Base-by-base conservation (phyloP, 352 stramenopile genomes). In the Phytopythium delawarense region DNA sequence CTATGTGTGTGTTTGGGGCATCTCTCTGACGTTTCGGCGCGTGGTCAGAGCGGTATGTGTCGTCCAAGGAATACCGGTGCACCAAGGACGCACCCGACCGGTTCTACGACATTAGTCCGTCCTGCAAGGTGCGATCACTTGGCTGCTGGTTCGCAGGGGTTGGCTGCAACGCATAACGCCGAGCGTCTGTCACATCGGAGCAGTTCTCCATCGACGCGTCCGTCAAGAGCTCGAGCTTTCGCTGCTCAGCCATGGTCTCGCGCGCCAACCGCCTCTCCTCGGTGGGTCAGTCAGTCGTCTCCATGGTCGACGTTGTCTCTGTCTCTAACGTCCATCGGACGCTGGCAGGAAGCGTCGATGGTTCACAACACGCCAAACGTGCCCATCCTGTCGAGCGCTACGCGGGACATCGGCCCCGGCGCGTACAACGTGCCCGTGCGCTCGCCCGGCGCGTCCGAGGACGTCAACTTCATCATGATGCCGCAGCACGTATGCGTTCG, bases 91-190 rank as follows among this genome's bases (percentile, higher is more conserved):
- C 71, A 5, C 79, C 78, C 11, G 79, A 89, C 32, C 79, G 79
- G 12, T 91, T 89, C 63, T 91, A 91, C 67, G 79, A 89, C 63
- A 79, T 89, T 52, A 91, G 78, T 55, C 65, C 79, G 28, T 87
- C 78, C 0, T 88, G 74, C 70, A 84, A 80, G 66, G 72, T 86
- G 35, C 42, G 18, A 48, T 12, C 42, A 12, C 16, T 48, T n/a
- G 9, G 13, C 37, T 4, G 7, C 6, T n/a, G 40, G 13, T 21
- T 7, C 18, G 15, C 11, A 7, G 16, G 45, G 8, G 16, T 48
- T 32, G 6, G 16, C 35, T 68, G 20, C 35, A 35, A 21, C 12
- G 11, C 48, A 28, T 42, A 37, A 42, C 5, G 25, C n/a, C 18
- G 50, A 56, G 48, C 15, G 40, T 44, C 39, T 21, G 40, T 9